Evolutionary conservation across 75 land plant species (phyloP).

Genomic region (Cunninghamia lanceolata): DNA sequence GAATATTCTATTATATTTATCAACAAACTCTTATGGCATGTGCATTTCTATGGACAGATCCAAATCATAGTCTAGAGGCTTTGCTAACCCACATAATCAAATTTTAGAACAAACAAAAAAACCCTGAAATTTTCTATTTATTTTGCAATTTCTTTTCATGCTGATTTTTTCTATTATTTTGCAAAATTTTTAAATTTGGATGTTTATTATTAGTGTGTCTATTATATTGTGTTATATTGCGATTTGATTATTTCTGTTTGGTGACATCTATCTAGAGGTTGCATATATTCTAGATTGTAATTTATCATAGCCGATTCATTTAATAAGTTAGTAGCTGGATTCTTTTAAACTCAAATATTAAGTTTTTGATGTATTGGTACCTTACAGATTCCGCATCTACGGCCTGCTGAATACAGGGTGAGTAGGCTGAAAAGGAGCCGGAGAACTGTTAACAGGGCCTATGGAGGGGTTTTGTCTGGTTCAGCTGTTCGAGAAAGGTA

Average conservation of each 20-base stretch:
- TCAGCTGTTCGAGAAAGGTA: conserved; percentile 76
- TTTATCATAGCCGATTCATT: not conserved
- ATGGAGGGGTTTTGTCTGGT: conserved; percentile 78
- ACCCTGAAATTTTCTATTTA: not conserved
- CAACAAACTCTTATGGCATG: not conserved
- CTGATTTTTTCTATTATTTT: too few relatives aligned
- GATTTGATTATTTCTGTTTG: too few relatives aligned
- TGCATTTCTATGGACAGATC: not conserved
- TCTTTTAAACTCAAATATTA: not conserved
- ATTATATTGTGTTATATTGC: too few relatives aligned
- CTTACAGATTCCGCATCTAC: conserved; percentile 73
- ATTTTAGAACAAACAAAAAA: not conserved
- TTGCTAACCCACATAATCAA: not conserved
- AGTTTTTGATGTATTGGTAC: not conserved
- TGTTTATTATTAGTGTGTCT: too few relatives aligned
- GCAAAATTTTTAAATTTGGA: too few relatives aligned
- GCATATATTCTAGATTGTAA: not conserved
- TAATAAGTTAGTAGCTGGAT: not conserved
- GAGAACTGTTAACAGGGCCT: conserved; percentile 79
- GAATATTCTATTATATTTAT: too few relatives aligned
- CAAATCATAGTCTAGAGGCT: not conserved
- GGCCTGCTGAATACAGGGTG: conserved; percentile 75
- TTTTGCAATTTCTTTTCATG: not conserved
- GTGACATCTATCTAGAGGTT: too few relatives aligned
- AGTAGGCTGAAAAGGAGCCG: conserved; percentile 66